These are phyloP conservation scores for Licmophora abbreviata DNA, from an alignment of 108 stramenopile genomes.

Conservation along the genomic window DNA sequence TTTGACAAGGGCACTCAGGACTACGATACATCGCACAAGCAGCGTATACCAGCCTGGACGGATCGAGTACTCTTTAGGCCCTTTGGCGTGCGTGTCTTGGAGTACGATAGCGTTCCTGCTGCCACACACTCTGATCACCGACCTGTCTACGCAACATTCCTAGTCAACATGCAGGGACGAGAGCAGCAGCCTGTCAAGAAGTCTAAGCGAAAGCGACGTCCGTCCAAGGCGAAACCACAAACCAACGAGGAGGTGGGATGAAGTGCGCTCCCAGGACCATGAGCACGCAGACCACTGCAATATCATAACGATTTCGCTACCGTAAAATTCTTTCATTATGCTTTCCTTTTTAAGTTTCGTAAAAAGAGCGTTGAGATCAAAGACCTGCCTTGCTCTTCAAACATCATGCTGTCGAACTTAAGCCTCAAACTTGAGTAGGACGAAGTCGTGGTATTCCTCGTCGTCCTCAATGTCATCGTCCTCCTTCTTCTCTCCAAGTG, in stretches of 20 bases:
- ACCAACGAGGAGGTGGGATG: no score
- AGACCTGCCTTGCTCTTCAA: background rate
- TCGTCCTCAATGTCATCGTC: constrained; percentile 31
- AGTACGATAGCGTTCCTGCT: constrained; percentile 43
- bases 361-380: no score
- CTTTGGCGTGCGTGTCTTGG: constrained; percentile 45
- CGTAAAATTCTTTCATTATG: no score
- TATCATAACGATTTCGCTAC: no score
- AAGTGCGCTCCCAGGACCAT: no score
- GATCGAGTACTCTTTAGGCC: constrained; percentile 81
- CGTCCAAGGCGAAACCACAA: no score
- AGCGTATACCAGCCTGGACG: constrained; percentile 84
- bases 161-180: constrained; percentile 18
- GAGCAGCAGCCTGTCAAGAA: no score
- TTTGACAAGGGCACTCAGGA: constrained; percentile 70
- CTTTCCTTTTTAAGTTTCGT: no score
- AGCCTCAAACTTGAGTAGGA: constrained; percentile 83
- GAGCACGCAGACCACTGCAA: no score
- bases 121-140: constrained; percentile 79
- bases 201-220: no score
- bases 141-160: constrained; percentile 70
- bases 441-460: constrained; percentile 82
- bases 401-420: constrained; percentile 15
- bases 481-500: constrained; percentile 39
- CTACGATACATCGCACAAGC: constrained; percentile 84